phyloP scores from a whole-genome alignment of 2,329 filamentous ascomycete genomes.

The Apiospora hydei region DNA sequence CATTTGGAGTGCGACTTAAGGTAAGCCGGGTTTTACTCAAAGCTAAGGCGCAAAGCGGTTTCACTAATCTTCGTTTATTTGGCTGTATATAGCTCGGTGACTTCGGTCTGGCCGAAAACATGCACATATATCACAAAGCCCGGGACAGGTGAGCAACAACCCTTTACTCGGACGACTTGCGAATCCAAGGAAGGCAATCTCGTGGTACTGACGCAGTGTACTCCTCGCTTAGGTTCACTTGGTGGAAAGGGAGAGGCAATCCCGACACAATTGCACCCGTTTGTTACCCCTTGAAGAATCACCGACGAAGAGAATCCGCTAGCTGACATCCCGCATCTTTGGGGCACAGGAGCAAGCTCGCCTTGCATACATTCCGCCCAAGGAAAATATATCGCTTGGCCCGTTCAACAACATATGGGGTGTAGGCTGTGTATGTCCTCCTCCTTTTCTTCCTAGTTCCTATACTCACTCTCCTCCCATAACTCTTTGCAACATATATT shows the following conservation, averaged over 20 bases:
- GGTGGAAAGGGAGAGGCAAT: neutral
- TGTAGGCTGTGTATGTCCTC: neutral
- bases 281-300: neutral
- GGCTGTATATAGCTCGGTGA: neutral
- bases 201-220: neutral
- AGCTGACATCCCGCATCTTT: neutral
- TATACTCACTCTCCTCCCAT: neutral
- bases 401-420: neutral
- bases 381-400: neutral
- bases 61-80: neutral
- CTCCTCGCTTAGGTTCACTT: neutral
- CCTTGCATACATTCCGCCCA: neutral
- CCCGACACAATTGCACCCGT: neutral
- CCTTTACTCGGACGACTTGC: neutral
- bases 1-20: slow-evolving; percentile 3
- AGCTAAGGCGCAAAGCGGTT: neutral
- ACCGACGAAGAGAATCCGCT: neutral
- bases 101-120: neutral
- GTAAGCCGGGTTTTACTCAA: neutral
- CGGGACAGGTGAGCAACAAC: neutral
- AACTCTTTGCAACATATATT: neutral
- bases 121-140: neutral
- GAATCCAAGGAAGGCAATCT: neutral
- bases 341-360: neutral
- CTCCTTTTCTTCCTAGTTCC: neutral